Percentiles rank a stretch among this genome's conserved stretches.
Evolutionary conservation across 495 filamentous ascomycete genomes (phyloP).

Genomic region (Neurospora sp.): DNA sequence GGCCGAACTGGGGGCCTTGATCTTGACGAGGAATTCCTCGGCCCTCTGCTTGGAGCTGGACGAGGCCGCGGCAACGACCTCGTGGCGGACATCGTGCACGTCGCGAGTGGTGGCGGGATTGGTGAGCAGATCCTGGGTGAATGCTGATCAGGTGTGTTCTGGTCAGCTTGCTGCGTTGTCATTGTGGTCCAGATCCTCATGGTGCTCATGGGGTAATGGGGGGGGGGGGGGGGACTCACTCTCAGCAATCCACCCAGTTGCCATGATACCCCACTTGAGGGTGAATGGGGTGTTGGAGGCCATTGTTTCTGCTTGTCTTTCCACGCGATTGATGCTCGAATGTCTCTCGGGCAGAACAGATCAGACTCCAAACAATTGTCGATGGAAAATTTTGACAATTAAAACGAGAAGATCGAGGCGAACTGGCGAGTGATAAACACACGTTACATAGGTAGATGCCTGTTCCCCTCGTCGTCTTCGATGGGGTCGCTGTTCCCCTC

Average conservation of each 20-base stretch:
- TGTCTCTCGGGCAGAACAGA: neutral
- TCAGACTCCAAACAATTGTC: neutral
- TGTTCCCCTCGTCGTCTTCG: neutral
- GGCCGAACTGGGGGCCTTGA: constrained; percentile 52
- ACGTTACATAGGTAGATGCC: neutral
- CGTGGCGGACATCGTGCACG: constrained; percentile 67
- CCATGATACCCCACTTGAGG: constrained; percentile 73
- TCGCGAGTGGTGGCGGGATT: constrained; percentile 58
- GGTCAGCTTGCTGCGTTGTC: neutral
- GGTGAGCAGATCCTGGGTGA: constrained; percentile 72
- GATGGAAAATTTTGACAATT: neutral
- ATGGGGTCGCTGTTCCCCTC: neutral
- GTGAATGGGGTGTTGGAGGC: constrained; percentile 42
- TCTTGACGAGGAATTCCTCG: constrained; percentile 57
- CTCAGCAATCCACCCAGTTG: constrained; percentile 71
- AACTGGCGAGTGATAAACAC: neutral
- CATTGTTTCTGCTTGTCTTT: constrained; percentile 19
- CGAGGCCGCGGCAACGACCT: constrained; percentile 71
- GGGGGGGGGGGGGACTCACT: constrained; percentile 33
- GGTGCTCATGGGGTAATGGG: neutral
- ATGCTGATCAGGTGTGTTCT: constrained; percentile 38
- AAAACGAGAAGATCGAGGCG: neutral
- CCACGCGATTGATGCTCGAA: neutral
- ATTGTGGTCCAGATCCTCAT: neutral
- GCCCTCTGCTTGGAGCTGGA: constrained; percentile 62